phyloP scores from a whole-genome alignment of 2,329 filamentous ascomycete species.

The Lojkania enalia region DNA sequence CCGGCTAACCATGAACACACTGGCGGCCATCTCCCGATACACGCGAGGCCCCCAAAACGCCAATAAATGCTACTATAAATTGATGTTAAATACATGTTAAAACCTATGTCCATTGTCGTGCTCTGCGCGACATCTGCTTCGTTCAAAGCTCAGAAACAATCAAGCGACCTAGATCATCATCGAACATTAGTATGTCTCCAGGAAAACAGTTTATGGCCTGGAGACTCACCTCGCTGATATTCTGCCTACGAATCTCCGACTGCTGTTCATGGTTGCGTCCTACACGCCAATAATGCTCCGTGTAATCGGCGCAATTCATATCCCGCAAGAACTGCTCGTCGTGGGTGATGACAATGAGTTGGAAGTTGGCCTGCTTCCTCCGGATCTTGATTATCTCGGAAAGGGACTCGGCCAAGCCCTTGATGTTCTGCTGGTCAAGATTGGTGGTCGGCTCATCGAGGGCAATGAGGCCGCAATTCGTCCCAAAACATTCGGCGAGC shows the following conservation, averaged over 20 bases:
- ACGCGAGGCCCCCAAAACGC: no score
- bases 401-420: slow-evolving; percentile 79
- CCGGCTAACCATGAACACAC: no score
- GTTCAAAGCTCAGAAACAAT: background rate
- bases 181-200: background rate
- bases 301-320: slow-evolving; percentile 94
- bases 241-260: slow-evolving; percentile 74
- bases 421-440: slow-evolving; percentile 92
- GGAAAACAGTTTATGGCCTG: background rate
- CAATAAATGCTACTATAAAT: background rate
- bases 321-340: slow-evolving; percentile 93
- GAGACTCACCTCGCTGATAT: slow-evolving; percentile 45
- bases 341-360: slow-evolving; percentile 97
- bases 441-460: slow-evolving; percentile 98
- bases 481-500: slow-evolving; percentile 92
- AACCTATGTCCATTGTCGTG: no score
- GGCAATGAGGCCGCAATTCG: slow-evolving; percentile 93
- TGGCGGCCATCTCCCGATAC: no score
- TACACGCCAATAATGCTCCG: slow-evolving; percentile 88
- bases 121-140: background rate
- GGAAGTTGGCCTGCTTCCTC: slow-evolving; percentile 88
- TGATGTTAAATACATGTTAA: no score
- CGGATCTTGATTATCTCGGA: slow-evolving; percentile 85
- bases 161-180: background rate
- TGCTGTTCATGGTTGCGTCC: slow-evolving; percentile 82